These are phyloP conservation scores for Inga oerstediana DNA, from an alignment of 306 rosid species.

Conservation along the genomic window DNA sequence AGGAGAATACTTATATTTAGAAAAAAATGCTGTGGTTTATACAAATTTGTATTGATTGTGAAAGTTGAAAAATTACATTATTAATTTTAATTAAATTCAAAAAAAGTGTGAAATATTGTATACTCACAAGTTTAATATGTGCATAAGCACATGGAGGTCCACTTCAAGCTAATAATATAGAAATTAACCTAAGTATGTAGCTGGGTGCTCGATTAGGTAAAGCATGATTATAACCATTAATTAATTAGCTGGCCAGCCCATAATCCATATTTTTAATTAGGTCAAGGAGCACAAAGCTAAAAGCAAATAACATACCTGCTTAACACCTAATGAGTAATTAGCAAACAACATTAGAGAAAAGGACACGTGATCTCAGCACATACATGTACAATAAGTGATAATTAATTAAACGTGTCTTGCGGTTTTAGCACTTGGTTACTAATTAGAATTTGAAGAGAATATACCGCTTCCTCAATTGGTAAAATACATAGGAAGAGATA, in stretches of 20 bases:
- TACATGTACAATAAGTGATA: neutral
- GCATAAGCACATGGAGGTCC: neutral
- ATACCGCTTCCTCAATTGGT: neutral
- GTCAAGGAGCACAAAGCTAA: neutral
- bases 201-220: slow-evolving; percentile 40
- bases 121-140: too few species aligned
- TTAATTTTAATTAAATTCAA: too few species aligned
- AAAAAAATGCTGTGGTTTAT: too few species aligned
- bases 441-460: neutral
- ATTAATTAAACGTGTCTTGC: too few species aligned
- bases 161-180: neutral
- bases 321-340: neutral
- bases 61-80: too few species aligned
- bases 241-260: neutral
- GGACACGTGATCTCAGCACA: neutral
- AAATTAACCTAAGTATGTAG: neutral
- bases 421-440: neutral
- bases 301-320: too few species aligned
- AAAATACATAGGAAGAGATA: neutral
- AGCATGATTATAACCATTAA: neutral
- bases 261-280: neutral
- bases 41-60: too few species aligned
- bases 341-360: neutral
- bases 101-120: neutral
- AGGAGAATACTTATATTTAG: too few species aligned